Base-by-base conservation (phyloP, 371 early-diverging fungal genomes). In the Amoeboaphelidium protococcarum region DNA sequence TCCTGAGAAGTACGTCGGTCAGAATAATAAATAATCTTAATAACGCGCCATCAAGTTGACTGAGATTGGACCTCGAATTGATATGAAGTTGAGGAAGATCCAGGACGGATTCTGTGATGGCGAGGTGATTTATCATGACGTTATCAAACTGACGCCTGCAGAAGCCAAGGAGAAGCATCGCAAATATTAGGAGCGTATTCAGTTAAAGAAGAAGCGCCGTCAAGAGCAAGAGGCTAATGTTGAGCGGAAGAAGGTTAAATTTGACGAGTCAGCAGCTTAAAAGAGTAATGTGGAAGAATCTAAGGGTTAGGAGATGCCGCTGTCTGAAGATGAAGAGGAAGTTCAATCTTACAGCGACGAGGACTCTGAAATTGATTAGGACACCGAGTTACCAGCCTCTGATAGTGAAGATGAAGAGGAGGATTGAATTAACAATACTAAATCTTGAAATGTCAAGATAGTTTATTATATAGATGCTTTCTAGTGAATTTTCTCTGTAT, bases 51-150 rank as follows among this genome's bases (percentile, higher is more conserved):
- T 94, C 21, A 69, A 75, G 24, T 62, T 94, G 25, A 64, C 71
- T 20, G 97, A 97, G 62, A 58, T 86, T 1, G 97, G 97, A 0
- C 97, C 97, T 20, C 67, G 92, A 25, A 65, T 97, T 72, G 75
- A 80, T 41, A 60, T 94, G 49, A 58, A 69, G 47, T 67, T 97
- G 40, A 57, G 79, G 51, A 94, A 97, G 67, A 77, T 97, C 31
- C 78, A 89, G 58, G 74, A 66, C 26, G 95, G 88, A 1, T 54
- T 97, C 45, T 85, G 89, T 55, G 76, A 71, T 41, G 97, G 95
- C 40, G 87, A 92, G 54, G 82, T 92, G 2, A 60, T 90, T 13
- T 83, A 77, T 58, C 92, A 91, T 23, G 44, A 19, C 23, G 26
- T 25, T 31, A 16, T 31, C 16, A 55, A 63, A 37, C 55, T 63